These are phyloP conservation scores for Hyphopichia fennica DNA, from an alignment of 1,139 yeast genomes.

Conservation along the genomic window DNA sequence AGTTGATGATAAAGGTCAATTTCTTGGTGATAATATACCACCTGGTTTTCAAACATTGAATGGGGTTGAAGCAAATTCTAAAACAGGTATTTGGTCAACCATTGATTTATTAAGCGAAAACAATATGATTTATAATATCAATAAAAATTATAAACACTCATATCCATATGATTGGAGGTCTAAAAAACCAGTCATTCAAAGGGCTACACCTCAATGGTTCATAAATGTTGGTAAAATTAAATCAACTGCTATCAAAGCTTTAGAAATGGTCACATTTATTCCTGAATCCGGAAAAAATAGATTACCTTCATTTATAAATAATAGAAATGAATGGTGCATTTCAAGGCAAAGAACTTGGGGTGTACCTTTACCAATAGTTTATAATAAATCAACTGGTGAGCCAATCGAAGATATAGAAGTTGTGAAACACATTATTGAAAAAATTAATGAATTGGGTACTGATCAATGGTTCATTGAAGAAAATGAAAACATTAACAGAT, in stretches of 20 bases:
- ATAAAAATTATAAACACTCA: conserved; percentile 66
- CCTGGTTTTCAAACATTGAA: conserved; percentile 40
- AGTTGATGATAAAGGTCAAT: conserved; percentile 74
- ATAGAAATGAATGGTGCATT: conserved; percentile 95
- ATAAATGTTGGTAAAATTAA: conserved; percentile 81
- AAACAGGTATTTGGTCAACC: conserved; percentile 49
- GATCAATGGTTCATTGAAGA: conserved; percentile 76
- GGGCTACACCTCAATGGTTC: conserved; percentile 98
- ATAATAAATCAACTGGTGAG: conserved; percentile 56
- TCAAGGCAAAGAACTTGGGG: conserved; percentile 99
- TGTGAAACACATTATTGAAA: conserved; percentile 54
- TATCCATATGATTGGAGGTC: conserved; percentile 98
- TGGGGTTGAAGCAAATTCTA: conserved; percentile 61
- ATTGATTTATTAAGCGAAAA: conserved; percentile 39
- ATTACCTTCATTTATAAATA: conserved; percentile 66
- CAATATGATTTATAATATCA: conserved; percentile 49
- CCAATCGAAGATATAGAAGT: conserved; percentile 55
- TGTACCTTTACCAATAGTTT: conserved; percentile 91
- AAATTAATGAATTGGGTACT: conserved; percentile 60
- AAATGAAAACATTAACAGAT: conserved; percentile 51
- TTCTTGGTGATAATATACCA: conserved; percentile 46
- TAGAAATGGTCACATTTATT: conserved; percentile 62
- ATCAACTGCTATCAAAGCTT: conserved; percentile 55
- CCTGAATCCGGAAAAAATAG: conserved; percentile 77
- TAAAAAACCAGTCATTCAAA: conserved; percentile 88